Base-by-base conservation (phyloP, 495 filamentous ascomycete genomes). In the Lineolata rhizophorae region DNA sequence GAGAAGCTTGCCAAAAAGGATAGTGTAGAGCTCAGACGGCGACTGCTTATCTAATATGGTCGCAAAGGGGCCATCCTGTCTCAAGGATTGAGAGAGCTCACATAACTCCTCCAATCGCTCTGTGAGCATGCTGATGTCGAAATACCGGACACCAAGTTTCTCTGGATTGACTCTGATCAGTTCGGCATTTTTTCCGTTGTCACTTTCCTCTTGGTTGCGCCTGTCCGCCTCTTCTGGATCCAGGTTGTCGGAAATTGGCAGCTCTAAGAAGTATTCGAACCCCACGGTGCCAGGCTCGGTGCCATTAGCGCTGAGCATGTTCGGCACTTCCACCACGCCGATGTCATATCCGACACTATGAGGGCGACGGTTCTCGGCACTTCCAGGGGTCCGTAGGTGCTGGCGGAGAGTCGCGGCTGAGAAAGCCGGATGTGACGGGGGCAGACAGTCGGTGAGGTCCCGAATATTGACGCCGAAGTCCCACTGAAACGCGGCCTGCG, bases 231-330 rank as follows among this genome's bases (percentile, higher is more conserved):
- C 45, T 45, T 8, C 50, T 38, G 28, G 30, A 24, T 64, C 56
- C 17, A 70, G 44, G 4, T 63, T 56, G 45, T 82, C 77, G 10
- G 70, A 65, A 15, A 74, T 62, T 0, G 64, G 56, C 12, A 76
- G 52, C 48, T 83, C 73, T 13, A 83, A 55, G 12, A 72, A 79
- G 31, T 76, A 67, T 36, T 70, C 63, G 42, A 71, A 79, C n/a
- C 76, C 78, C 16, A 81, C 51, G 20, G 74, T 74, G 3, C 78
- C 78, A 25, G 68, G 67, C 44, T 85, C 78, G 25, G 65, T 53
- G 27, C 76, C 70, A 35, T 72, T 68, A 50, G 67, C 70, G 43
- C 70, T 72, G 27, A 82, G 57, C 76, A 83, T 85, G 48, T 64
- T 76, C 4, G 78, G 76, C 2, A 64, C 51, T 40, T 67, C 76